Base-by-base conservation (phyloP, 441 rosid species). In the Hura crepitans region DNA sequence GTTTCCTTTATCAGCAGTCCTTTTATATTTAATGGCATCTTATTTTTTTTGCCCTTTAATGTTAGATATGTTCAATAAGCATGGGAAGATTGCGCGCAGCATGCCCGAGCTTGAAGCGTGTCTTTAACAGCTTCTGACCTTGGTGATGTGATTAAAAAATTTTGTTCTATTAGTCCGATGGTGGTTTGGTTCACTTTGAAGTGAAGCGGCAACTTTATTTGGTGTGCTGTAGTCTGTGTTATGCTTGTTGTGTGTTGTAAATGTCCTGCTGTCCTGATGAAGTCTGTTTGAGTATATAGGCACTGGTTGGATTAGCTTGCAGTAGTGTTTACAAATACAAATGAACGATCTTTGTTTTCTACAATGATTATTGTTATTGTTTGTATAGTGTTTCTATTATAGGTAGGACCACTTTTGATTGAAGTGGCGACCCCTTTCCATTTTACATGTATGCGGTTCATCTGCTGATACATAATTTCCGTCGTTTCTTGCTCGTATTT, bases 81-180 rank as follows among this genome's bases (percentile, higher is more conserved):
- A 86, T 92, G 92, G 88, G 81, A 70, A 84, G 74, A 76, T 77
- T 92, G 65, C 93, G 95, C 1, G 64, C 75, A 18, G 88, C 82
- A 17, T 88, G 93, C 67, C 95, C 89, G 2, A 91, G 97, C 83
- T 79, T 96, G 88, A 96, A 89, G 85, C 92, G 97, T 5, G 84
- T 91, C 69, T 91, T 81, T 74, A 85, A 86, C 80, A 87, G 90
- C 84, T 68, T 80, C 74, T 77, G 79, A 28, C 65, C 83, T 46
- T 35, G 71, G 33, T 78, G 66, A 80, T 62, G 70, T 23, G 68
- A 66, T 42, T 72, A 3, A 20, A 31, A 59, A 68, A 22, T 63
- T 51, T 47, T 43, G 20, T 2, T 47, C 20, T 23, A 22, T 50
- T 27, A 62, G 54, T n/a, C 57, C 54, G 0, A 53, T 27, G 63